Base-by-base conservation (phyloP, 148 eudicot genomes). In the Talinum fruticosum region DNA sequence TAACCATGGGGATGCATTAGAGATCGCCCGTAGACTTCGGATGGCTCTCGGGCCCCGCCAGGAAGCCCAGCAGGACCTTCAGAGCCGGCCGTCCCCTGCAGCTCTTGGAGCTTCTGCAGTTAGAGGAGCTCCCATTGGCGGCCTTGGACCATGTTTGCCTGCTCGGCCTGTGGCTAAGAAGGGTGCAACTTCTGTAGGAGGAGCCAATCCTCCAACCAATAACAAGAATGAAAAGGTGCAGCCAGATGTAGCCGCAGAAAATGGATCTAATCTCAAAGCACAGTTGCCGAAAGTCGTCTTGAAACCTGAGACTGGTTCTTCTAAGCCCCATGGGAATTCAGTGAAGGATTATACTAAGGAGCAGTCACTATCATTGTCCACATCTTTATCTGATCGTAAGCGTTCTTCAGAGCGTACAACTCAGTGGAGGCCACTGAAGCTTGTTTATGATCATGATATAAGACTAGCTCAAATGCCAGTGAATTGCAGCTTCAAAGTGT, bases 101-200 rank as follows among this genome's bases (percentile, higher is more conserved):
- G 94, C 97, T 69, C 93, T 96, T 70, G 99, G 94, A 38, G 97
- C 99, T 37, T 93, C 94, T 79, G 99, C 93, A 16, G 91, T 93
- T 26, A 88, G 93, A 77, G 97, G 95, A 49, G 94, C 94, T 0
- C 94, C 97, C 0, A 79, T 95, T 83, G 83, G 83, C 6, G 99
- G 99, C 4, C 90, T 91, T 69, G 99, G 99, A 0, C 97, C 99
- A 0, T 88, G 97, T 80, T 83, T 96, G 82, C 99, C 97, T 3
- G 91, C 93, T 15, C 84, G 97, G 54, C 93, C 94, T 5, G 88
- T 83, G 62, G 74, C 93, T 18, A 96, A 96, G 90, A 96, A 91
- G 79, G 82, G 80, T 37, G 54, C 57, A 4, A 64, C 82, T 59
- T 44, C 90, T 32, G 75, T 73, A 4, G 84, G 67, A 29, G 87